These are phyloP conservation scores for Xylariomycetidae sp. DNA, from an alignment of 2,329 filamentous ascomycete genomes.

Conservation along the genomic window DNA sequence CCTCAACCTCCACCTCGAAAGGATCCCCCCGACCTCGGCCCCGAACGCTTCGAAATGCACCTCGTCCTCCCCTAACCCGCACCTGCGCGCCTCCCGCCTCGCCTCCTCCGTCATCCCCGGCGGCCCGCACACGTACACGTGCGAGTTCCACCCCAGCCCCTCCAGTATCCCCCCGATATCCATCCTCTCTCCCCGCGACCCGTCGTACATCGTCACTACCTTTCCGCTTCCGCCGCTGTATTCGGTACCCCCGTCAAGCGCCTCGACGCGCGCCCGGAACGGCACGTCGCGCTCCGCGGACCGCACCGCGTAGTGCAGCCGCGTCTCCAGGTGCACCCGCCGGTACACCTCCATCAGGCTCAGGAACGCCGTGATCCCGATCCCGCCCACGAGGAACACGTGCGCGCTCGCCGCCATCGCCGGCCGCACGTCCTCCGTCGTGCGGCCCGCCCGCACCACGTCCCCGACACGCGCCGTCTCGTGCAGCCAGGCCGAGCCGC, in stretches of 20 bases:
- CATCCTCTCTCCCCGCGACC: conserved; percentile 45
- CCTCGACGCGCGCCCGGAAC: conserved; percentile 44
- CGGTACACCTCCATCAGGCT: conserved; percentile 38
- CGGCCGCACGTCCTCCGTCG: conserved; percentile 45
- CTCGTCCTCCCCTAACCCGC: conserved; percentile 42
- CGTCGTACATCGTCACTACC: conserved; percentile 47
- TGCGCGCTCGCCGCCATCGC: conserved; percentile 48
- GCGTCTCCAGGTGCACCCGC: conserved; percentile 43
- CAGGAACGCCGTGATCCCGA: conserved; percentile 64
- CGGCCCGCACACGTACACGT: conserved; percentile 60
- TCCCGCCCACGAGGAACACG: conserved; percentile 59
- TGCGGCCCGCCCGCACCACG: conserved; percentile 43
- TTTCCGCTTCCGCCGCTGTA: background rate
- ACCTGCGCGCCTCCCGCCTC: conserved; percentile 31
- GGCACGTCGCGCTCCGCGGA: conserved; percentile 47
- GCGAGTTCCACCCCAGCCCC: conserved; percentile 46
- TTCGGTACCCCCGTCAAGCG: conserved; percentile 24
- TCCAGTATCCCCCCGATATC: conserved; percentile 43
- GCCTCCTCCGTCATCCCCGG: conserved; percentile 51
- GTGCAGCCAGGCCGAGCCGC: conserved; percentile 59
- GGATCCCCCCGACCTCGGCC: conserved; percentile 49
- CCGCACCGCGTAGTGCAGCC: conserved; percentile 56
- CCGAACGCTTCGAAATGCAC: conserved; percentile 59
- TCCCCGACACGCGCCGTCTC: conserved; percentile 41
- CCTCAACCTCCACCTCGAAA: conserved; percentile 52